Evolutionary conservation across 345 rosid species (phyloP).

Genomic region (Passiflora organensis): DNA sequence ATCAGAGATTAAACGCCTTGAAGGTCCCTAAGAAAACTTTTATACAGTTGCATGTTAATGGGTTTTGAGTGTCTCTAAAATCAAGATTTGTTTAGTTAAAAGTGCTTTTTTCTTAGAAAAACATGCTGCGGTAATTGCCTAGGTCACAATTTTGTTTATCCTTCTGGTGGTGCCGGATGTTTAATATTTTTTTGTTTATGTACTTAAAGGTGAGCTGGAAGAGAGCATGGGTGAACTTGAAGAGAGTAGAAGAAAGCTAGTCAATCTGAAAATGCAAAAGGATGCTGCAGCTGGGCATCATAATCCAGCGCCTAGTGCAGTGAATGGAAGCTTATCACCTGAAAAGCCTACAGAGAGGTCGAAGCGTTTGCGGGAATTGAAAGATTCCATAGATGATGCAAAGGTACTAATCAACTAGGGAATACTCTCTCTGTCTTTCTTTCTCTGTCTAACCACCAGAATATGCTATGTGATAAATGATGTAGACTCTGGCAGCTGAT

Average conservation of each 20-base stretch:
- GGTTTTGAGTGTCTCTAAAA: background rate
- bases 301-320: slow-evolving; percentile 42
- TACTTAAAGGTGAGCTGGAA: slow-evolving; percentile 69
- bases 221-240: slow-evolving; percentile 82
- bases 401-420: slow-evolving; percentile 41
- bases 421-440: background rate
- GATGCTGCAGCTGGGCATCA: slow-evolving; percentile 60
- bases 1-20: slow-evolving; percentile 61
- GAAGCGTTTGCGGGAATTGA: slow-evolving; percentile 58
- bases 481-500: slow-evolving; percentile 69
- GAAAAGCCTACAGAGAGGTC: slow-evolving; percentile 70
- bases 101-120: too few relatives aligned
- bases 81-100: background rate
- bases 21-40: slow-evolving; percentile 44
- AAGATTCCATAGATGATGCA: slow-evolving; percentile 69
- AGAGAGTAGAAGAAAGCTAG: slow-evolving; percentile 83
- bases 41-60: background rate
- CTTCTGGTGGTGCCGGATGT: slow-evolving; percentile 7
- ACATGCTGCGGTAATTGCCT: too few relatives aligned
- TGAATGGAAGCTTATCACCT: slow-evolving; percentile 70
- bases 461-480: slow-evolving; percentile 23
- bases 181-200: slow-evolving; percentile 18
- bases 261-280: slow-evolving; percentile 76
- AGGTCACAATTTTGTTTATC: background rate
- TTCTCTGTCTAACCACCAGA: slow-evolving; percentile 1